Percentiles rank a stretch among this genome's conserved stretches.
Conservation (phyloP, 1,139 yeast species). For the Diutina ranongensis region DNA sequence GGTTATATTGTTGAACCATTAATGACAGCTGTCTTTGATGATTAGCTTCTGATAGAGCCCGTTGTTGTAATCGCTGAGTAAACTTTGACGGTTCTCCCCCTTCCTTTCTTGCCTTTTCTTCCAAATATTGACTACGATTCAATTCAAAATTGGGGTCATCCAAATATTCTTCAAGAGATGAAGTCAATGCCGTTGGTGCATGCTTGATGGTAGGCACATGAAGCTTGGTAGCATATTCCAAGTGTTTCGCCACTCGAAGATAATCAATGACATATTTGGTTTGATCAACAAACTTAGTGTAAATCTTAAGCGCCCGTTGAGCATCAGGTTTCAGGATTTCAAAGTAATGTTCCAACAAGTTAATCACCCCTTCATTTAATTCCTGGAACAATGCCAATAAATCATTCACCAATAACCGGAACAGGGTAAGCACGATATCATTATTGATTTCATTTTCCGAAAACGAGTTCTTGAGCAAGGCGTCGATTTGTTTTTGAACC, state of each 20-base stretch:
- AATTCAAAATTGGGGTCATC: conserved; percentile 76
- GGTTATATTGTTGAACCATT: conserved; percentile 32
- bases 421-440: conserved; percentile 74
- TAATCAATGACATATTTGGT: conserved; percentile 84
- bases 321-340: conserved; percentile 86
- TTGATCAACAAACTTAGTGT: conserved; percentile 74
- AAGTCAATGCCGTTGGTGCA: conserved; percentile 89
- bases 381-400: conserved; percentile 76
- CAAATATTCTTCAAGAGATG: conserved; percentile 78
- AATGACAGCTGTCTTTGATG: conserved; percentile 18
- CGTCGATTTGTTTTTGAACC: conserved; percentile 70
- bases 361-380: conserved; percentile 90
- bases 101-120: conserved; percentile 30
- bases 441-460: conserved; percentile 67
- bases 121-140: conserved; percentile 67
- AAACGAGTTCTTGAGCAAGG: conserved; percentile 64
- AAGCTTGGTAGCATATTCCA: conserved; percentile 76
- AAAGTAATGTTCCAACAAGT: conserved; percentile 83
- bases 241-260: conserved; percentile 78
- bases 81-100: background rate
- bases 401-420: conserved; percentile 79
- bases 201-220: conserved; percentile 94
- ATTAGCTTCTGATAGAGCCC: background rate
- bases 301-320: conserved; percentile 71
- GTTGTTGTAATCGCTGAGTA: background rate